Conservation (phyloP, 495 filamentous ascomycete species). For the Podospora sp. region DNA sequence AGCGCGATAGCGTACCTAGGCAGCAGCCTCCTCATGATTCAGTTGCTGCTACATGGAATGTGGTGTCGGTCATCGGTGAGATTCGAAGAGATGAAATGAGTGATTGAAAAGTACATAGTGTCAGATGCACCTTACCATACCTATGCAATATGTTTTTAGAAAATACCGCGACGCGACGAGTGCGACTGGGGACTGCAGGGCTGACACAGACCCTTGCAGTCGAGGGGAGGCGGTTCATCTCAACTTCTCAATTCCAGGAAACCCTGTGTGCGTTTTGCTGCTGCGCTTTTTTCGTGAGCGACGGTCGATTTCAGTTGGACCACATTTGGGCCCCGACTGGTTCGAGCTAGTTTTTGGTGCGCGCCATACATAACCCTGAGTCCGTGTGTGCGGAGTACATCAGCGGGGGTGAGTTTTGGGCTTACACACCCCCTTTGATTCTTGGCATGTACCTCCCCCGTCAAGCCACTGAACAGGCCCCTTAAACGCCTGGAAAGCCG, state of each 20-base stretch:
- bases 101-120: neutral
- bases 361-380: too few species aligned
- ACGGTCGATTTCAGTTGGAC: neutral
- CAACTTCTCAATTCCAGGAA: neutral
- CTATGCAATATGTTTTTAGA: neutral
- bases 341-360: too few species aligned
- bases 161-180: neutral
- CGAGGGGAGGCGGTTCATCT: neutral
- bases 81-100: neutral
- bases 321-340: too few species aligned
- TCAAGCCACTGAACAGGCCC: too few species aligned
- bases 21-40: neutral
- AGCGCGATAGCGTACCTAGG: neutral
- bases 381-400: too few species aligned
- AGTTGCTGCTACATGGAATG: neutral
- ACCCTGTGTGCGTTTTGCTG: neutral
- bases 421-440: too few species aligned
- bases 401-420: too few species aligned
- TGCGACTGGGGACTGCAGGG: neutral
- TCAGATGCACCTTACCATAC: neutral
- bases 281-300: neutral
- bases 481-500: too few species aligned
- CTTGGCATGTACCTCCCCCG: too few species aligned
- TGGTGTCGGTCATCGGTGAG: neutral
- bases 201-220: neutral